Evolutionary conservation across 2,329 filamentous ascomycete genomes (phyloP).

Genomic region (Cladosporium sp.): DNA sequence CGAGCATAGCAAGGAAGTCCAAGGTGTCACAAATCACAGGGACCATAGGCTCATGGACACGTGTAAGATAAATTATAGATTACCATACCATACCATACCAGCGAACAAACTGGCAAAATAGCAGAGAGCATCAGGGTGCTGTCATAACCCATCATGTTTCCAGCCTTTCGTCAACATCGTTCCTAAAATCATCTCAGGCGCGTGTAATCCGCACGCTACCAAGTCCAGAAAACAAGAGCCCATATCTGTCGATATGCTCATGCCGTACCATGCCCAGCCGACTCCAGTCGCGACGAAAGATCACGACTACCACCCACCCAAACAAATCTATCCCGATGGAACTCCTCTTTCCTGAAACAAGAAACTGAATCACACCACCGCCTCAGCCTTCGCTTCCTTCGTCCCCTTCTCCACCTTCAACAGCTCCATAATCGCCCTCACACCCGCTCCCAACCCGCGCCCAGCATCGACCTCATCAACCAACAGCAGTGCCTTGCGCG

Average conservation of each 20-base stretch:
- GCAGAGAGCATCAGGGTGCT: conserved; percentile 1
- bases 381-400: conserved; percentile 17
- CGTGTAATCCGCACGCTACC: not conserved
- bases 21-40: not conserved
- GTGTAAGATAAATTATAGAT: not conserved
- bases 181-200: not conserved
- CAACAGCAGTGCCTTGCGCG: conserved; percentile 44
- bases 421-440: conserved; percentile 43
- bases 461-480: conserved; percentile 43
- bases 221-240: not conserved
- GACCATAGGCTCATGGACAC: not conserved
- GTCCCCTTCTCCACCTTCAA: conserved; percentile 36
- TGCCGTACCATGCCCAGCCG: not conserved
- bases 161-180: not conserved
- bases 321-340: not conserved
- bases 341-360: not conserved
- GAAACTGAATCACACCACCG: conserved; percentile 7
- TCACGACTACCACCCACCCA: not conserved
- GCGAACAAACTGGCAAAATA: conserved; percentile 1
- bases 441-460: conserved; percentile 40
- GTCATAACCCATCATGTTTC: not conserved
- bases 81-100: not conserved
- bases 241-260: conserved; percentile 15
- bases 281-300: not conserved
- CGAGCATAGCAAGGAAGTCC: not conserved